Conservation (phyloP, 2,329 filamentous ascomycete genomes). For the Botryosphaeria agaves region DNA sequence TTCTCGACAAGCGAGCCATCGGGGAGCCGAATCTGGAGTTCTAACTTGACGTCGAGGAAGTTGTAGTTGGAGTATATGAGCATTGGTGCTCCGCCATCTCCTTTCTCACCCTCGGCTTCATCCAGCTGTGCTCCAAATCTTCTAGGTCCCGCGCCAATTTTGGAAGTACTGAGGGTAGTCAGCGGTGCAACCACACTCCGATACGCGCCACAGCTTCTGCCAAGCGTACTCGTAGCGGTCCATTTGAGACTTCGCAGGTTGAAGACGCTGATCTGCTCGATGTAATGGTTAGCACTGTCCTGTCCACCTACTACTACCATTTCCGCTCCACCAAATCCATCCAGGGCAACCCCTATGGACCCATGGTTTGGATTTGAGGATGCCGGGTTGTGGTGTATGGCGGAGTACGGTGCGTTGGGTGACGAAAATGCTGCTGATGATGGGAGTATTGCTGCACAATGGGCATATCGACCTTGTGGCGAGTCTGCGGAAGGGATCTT, state of each 20-base stretch:
- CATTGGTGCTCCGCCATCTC: constrained; percentile 45
- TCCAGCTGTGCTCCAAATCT: constrained; percentile 21
- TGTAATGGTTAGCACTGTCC: constrained; percentile 95
- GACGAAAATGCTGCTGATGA: constrained; percentile 81
- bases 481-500: constrained; percentile 64
- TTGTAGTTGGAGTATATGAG: constrained; percentile 99
- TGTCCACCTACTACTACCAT: constrained; percentile 96
- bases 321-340: constrained; percentile 82
- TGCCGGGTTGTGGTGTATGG: constrained; percentile 76
- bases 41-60: constrained; percentile 90
- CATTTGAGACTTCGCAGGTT: constrained; percentile 90
- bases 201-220: constrained; percentile 90
- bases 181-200: constrained; percentile 86
- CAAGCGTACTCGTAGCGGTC: constrained; percentile 75
- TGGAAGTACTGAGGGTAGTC: constrained; percentile 43
- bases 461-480: constrained; percentile 87
- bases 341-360: constrained; percentile 70
- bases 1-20: constrained; percentile 77
- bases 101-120: constrained; percentile 18
- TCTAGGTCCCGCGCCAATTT: constrained; percentile 42
- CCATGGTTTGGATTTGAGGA: constrained; percentile 75
- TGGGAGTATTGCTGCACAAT: constrained; percentile 83
- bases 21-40: constrained; percentile 71
- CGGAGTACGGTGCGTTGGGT: constrained; percentile 64
- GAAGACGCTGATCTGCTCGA: constrained; percentile 97